Base-by-base conservation (phyloP, 2,329 filamentous ascomycete genomes). In the Calycina herbarum region DNA sequence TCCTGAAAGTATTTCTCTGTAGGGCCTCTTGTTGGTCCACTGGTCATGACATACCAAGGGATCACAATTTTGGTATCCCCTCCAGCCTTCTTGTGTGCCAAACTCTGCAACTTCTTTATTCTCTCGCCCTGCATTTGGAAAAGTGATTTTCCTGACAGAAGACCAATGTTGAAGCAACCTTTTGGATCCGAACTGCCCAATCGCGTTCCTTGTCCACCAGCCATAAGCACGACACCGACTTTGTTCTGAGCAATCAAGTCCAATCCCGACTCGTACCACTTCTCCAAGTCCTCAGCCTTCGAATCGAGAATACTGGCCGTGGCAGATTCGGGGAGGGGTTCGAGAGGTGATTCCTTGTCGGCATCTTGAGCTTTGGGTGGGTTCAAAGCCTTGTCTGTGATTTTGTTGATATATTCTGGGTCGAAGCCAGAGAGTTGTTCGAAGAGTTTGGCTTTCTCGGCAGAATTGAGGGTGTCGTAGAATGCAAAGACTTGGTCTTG, bases 41-140 rank as follows among this genome's bases (percentile, higher is more conserved):
- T 97, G 74, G 95, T 99, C 95, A 99, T 99, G 79, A 99, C 93
- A 81, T 99, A 99, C 95, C 95, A 99, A 13, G 95, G 95, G 54
- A 98, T 89, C 38, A 90, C 83, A 56, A 87, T 87, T 64, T 82
- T 82, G 59, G 82, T 82, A 67, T 80, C 82, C 59, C 75, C 76
- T 71, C 84, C 84, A 65, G 86, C 82, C 76, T 89, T 87, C 78
- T 90, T 88, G 73, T 88, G 84, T 56, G 94, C 94, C 70, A 98
- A 82, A 74, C 88, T 81, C 81, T 98, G 91, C 8, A 96, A 81
- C 82, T 93, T 96, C 74, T 85, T 85, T 76, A 99, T 98, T 63
- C 95, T 86, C 86, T 99, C 94, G 57, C 91, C 95, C 80, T 99
- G 95, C 73, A 99, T 91, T 83, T 98, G 94, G 85, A 99, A 99